Conservation (phyloP, 140 eudicot genomes). For the Erigeron philadelphicus region DNA sequence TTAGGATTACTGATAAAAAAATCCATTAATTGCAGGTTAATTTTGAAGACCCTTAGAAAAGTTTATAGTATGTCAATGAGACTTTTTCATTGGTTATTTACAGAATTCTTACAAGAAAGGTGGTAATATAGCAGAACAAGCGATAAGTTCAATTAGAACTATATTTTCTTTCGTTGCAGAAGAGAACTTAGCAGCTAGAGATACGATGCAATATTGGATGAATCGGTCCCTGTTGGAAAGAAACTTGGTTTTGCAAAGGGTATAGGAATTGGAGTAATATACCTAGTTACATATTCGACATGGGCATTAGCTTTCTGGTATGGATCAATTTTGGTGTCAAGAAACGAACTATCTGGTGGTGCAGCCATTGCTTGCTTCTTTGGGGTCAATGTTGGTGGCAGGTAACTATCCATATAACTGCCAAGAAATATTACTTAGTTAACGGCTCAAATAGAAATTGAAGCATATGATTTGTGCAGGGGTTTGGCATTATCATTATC, state of each 20-base stretch:
- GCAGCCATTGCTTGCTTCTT: conserved; percentile 88
- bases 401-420: conserved; percentile 37
- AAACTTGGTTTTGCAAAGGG: conserved; percentile 86
- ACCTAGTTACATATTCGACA: conserved; percentile 70
- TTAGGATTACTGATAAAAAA: conserved; percentile 17
- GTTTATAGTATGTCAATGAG: background rate
- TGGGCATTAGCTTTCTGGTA: conserved; percentile 97
- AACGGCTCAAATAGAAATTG: background rate
- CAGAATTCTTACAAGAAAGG: conserved; percentile 80
- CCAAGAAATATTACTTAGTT: background rate
- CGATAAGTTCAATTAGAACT: conserved; percentile 68
- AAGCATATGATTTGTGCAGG: conserved; percentile 33
- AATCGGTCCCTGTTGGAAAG: conserved; percentile 53
- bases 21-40: conserved; percentile 10
- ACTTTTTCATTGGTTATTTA: background rate
- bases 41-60: background rate
- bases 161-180: conserved; percentile 78
- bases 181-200: conserved; percentile 54
- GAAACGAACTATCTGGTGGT: conserved; percentile 52
- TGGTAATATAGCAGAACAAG: conserved; percentile 74
- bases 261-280: conserved; percentile 72
- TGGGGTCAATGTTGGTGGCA: conserved; percentile 87
- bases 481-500: conserved; percentile 75
- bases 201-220: conserved; percentile 47
- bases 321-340: conserved; percentile 67